Conservation (phyloP, 1,284 basidiomycete species). For the Trichosporon inkin region DNA sequence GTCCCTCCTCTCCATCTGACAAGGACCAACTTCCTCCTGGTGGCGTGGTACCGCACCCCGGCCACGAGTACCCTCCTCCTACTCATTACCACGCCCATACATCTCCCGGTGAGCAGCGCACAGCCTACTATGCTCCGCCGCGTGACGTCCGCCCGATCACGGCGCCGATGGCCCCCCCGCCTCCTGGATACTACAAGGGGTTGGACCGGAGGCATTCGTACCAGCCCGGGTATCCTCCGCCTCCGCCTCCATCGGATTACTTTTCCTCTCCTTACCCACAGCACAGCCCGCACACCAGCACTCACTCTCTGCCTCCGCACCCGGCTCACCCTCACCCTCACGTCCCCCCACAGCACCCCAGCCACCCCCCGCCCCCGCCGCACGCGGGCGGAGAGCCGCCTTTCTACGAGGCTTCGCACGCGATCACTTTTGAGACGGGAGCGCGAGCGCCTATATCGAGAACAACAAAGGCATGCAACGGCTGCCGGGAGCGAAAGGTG, state of each 20-base stretch:
- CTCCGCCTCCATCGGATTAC: background rate
- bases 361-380: background rate
- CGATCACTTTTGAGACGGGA: conserved; percentile 18
- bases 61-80: background rate
- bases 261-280: background rate
- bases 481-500: conserved; percentile 45
- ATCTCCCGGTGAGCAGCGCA: background rate
- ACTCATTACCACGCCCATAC: background rate
- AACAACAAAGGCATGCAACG: conserved; percentile 47
- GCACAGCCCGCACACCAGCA: background rate
- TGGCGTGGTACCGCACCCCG: background rate
- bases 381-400: conserved; percentile 5
- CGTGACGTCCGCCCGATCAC: conserved; percentile 4
- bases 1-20: background rate
- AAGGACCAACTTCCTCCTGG: background rate
- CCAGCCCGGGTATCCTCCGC: background rate
- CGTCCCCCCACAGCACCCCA: background rate
- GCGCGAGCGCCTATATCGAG: conserved; percentile 43
- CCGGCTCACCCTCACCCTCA: background rate
- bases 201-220: conserved; percentile 1
- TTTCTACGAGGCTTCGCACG: conserved; percentile 2
- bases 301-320: background rate
- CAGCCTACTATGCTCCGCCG: background rate
- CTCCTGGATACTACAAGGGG: background rate
- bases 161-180: background rate